Conservation (phyloP, 805 yeast species). For the Barnettozyma botsteinii region DNA sequence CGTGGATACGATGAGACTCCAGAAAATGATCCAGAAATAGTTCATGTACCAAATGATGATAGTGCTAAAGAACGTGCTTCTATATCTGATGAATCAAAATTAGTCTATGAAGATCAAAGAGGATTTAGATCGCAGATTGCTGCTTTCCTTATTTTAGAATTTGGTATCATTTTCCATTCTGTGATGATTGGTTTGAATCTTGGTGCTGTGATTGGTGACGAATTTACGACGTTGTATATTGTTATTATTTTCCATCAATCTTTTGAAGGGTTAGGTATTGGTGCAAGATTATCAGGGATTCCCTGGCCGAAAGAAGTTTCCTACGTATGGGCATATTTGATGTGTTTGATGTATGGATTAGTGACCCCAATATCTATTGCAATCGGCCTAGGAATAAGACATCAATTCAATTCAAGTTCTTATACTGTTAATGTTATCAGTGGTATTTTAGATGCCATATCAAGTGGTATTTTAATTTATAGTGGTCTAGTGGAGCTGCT, state of each 20-base stretch:
- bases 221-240: slow-evolving; percentile 55
- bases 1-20: not conserved
- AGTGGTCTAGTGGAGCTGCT: slow-evolving; percentile 69
- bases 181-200: slow-evolving; percentile 70
- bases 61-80: not conserved
- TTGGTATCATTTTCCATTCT: slow-evolving; percentile 76
- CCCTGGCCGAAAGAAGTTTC: slow-evolving; percentile 36
- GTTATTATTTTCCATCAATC: slow-evolving; percentile 65
- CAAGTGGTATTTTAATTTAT: slow-evolving; percentile 70
- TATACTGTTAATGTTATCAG: slow-evolving; percentile 52
- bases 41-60: not conserved
- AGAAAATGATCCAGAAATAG: not conserved
- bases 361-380: slow-evolving; percentile 71
- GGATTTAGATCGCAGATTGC: slow-evolving; percentile 17
- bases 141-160: slow-evolving; percentile 49
- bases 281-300: slow-evolving; percentile 48
- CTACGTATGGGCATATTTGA: slow-evolving; percentile 43
- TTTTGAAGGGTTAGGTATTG: slow-evolving; percentile 79
- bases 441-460: slow-evolving; percentile 66
- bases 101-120: not conserved
- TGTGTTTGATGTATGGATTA: slow-evolving; percentile 41
- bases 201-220: slow-evolving; percentile 58
- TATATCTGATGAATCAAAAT: not conserved
- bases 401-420: slow-evolving; percentile 51
- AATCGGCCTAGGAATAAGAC: slow-evolving; percentile 66